These are phyloP conservation scores for Aspergillus nanangensis DNA, from an alignment of 495 filamentous ascomycete genomes.

Conservation along the genomic window DNA sequence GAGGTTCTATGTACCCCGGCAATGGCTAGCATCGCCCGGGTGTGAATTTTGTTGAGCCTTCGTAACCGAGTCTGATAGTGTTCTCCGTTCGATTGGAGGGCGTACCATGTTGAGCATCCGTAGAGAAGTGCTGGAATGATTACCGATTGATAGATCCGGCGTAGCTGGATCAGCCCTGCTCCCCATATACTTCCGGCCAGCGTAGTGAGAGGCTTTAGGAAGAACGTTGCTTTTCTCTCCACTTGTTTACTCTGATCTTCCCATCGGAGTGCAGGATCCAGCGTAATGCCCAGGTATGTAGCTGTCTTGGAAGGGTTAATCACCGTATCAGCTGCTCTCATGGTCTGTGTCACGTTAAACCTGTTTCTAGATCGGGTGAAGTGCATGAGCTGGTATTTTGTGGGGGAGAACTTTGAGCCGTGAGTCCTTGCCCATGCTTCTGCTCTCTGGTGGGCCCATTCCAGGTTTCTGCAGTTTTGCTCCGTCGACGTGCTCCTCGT, in stretches of 20 bases:
- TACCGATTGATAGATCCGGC: not conserved
- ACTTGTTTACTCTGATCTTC: slow-evolving; percentile 1
- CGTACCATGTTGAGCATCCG: not conserved
- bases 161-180: not conserved
- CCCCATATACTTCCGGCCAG: not conserved
- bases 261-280: slow-evolving; percentile 4
- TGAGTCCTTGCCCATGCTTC: slow-evolving; percentile 3
- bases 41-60: not conserved
- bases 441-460: not conserved
- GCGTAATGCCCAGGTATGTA: slow-evolving; percentile 3
- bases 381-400: slow-evolving; percentile 10
- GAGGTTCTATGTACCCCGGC: not conserved
- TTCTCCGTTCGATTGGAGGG: not conserved
- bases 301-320: slow-evolving; percentile 2
- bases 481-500: not conserved
- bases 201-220: not conserved
- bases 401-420: slow-evolving; percentile 8
- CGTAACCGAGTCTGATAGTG: not conserved
- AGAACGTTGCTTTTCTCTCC: not conserved
- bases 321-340: slow-evolving; percentile 1
- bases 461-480: not conserved
- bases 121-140: not conserved
- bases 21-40: not conserved
- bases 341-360: slow-evolving; percentile 1
- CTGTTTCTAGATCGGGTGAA: slow-evolving; percentile 4